These are phyloP conservation scores for Fusarium lyarnte DNA, from an alignment of 2,329 filamentous ascomycete genomes.

Conservation along the genomic window DNA sequence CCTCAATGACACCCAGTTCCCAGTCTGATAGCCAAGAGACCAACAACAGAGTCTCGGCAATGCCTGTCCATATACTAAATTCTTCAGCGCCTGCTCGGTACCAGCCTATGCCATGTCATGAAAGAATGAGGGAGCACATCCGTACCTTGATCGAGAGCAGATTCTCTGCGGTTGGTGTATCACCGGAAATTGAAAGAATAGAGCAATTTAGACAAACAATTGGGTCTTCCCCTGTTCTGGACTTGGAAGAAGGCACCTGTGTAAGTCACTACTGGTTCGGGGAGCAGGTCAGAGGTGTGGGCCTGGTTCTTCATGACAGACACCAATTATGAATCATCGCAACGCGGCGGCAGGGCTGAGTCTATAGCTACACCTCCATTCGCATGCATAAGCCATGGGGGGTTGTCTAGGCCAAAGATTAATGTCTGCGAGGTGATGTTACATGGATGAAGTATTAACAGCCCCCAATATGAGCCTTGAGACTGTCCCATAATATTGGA, in stretches of 20 bases:
- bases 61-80: not conserved
- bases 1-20: conserved; percentile 9
- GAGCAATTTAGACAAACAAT: not conserved
- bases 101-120: not conserved
- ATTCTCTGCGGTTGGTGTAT: not conserved
- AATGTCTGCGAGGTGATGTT: not conserved
- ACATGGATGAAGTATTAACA: not conserved
- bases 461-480: conserved; percentile 1
- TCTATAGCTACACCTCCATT: not conserved
- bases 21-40: not conserved
- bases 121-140: not conserved
- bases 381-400: not conserved
- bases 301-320: not conserved
- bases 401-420: not conserved
- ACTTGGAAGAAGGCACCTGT: not conserved
- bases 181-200: not conserved
- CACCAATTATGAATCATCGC: not conserved
- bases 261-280: not conserved
- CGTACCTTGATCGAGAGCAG: not conserved
- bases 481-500: not conserved
- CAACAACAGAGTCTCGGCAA: not conserved
- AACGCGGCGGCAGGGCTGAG: not conserved
- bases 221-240: not conserved
- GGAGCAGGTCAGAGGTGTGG: not conserved
- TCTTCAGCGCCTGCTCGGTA: not conserved